Base-by-base conservation (phyloP, 2,329 filamentous ascomycete species). In the Graphiopsis chlorocephala region DNA sequence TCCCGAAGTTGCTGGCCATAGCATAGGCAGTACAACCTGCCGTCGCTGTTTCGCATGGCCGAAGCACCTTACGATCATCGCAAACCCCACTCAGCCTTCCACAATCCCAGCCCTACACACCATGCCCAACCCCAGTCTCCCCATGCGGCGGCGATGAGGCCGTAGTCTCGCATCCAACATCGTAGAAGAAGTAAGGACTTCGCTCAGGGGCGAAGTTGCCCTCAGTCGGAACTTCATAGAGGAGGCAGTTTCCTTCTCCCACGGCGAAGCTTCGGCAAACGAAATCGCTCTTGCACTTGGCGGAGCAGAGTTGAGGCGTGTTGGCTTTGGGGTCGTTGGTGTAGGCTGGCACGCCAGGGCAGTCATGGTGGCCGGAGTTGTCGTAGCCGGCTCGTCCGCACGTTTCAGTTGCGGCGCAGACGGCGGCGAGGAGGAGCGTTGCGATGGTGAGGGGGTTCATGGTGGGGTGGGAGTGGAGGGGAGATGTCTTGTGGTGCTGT, bases 181-280 rank as follows among this genome's bases (percentile, higher is more conserved):
- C 53, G 31, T 57, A 57, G 53, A 57, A 57, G 31, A 25, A 57
- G 53, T 57, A 57, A 6, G 53, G 20, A 33, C 53, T 57, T 4
- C 23, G 53, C 6, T 14, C 25, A 7, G 53, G 17, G 0, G 29
- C 17, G 31, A 38, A 35, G 12, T 20, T 38, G 20, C 42, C 12
- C 10, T 20, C n/a, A 20, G 53, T 57, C 11, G 33, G 31, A 2
- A 23, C 53, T 11, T 20, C 17, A n/a, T 57, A 57, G 31, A 57
- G 53, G 4, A 38, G 23, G 31, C 53, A 57, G 33, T 20, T 15
- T 23, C 33, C 31, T 7, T 57, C 35, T 57, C 53, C 53, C 17
- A 57, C 25, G 31, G 53, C 53, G 33, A 57, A 57, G 53, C 31
- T 38, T 38, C 28, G 20, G 23, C 53, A 57, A 12, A 17, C 42